Evolutionary conservation across 495 filamentous ascomycete genomes (phyloP).

Genomic region (Aspergillus hancockii): DNA sequence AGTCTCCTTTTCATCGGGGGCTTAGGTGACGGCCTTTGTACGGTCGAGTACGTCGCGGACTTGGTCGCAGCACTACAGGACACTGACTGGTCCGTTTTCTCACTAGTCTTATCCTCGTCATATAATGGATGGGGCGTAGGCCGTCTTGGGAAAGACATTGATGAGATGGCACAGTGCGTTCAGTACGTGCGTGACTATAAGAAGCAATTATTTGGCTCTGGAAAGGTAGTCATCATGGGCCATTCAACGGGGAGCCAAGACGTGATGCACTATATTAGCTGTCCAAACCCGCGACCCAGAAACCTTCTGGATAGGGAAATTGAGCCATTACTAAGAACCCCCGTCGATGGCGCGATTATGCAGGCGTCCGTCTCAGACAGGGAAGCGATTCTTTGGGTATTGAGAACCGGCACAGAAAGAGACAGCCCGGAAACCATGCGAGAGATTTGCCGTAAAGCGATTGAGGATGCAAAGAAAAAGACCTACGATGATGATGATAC

Average conservation of each 20-base stretch:
- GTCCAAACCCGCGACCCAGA: slow-evolving; percentile 34
- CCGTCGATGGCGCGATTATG: slow-evolving; percentile 76
- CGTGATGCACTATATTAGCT: slow-evolving; percentile 68
- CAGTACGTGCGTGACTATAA: slow-evolving; percentile 61
- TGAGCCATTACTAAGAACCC: slow-evolving; percentile 29
- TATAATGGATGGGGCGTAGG: slow-evolving; percentile 73
- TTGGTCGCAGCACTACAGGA: slow-evolving; percentile 58
- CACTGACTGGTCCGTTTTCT: slow-evolving; percentile 60
- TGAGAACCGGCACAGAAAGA: slow-evolving; percentile 32
- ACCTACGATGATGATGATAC: background rate
- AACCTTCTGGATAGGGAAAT: slow-evolving; percentile 34
- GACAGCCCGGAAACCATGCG: slow-evolving; percentile 10
- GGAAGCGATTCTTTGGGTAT: slow-evolving; percentile 58
- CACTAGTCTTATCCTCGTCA: slow-evolving; percentile 61
- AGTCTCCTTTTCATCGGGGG: slow-evolving; percentile 81
- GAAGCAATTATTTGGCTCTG: slow-evolving; percentile 32
- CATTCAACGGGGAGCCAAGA: slow-evolving; percentile 87
- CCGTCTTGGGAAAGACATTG: slow-evolving; percentile 66
- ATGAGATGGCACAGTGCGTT: slow-evolving; percentile 69
- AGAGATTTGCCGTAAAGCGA: background rate
- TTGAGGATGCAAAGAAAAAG: background rate
- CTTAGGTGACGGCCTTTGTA: slow-evolving; percentile 76
- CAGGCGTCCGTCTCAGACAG: slow-evolving; percentile 81
- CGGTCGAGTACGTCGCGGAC: slow-evolving; percentile 57
- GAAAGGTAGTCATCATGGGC: slow-evolving; percentile 80